Evolutionary conservation across 2,329 filamentous ascomycete species (phyloP).

Genomic region (Pestalotiopsis sp.): DNA sequence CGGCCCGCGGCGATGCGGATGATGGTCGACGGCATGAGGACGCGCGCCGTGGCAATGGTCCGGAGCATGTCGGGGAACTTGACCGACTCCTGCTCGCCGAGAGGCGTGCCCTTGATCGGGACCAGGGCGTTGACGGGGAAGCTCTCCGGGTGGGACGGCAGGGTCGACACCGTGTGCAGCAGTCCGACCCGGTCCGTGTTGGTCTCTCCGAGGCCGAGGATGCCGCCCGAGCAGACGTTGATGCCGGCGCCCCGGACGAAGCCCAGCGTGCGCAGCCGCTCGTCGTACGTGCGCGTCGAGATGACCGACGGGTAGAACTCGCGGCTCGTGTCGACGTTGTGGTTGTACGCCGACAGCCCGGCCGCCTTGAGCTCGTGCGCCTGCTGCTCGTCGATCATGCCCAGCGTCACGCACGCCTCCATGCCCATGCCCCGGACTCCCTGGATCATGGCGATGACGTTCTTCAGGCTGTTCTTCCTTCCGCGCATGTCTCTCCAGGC

Average conservation of each 20-base stretch:
- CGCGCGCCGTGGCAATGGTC: constrained; percentile 80
- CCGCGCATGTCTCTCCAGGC: constrained; percentile 95
- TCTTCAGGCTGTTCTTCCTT: constrained; percentile 79
- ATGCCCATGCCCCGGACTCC: constrained; percentile 82
- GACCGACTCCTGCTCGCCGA: constrained; percentile 74
- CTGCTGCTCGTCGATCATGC: constrained; percentile 85
- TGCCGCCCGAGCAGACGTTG: constrained; percentile 88
- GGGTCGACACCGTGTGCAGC: constrained; percentile 78
- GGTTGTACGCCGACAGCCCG: constrained; percentile 89
- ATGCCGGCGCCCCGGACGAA: constrained; percentile 86
- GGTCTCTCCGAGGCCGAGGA: constrained; percentile 81
- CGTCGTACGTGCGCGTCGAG: constrained; percentile 84
- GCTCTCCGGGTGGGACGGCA: constrained; percentile 83
- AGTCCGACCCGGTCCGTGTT: constrained; percentile 80
- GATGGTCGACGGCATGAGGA: constrained; percentile 84
- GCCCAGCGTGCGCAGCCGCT: constrained; percentile 76
- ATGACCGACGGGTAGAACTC: constrained; percentile 89
- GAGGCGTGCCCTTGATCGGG: constrained; percentile 85
- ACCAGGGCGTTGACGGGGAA: constrained; percentile 92
- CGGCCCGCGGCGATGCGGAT: constrained; percentile 85
- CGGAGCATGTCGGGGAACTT: constrained; percentile 78
- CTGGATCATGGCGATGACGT: constrained; percentile 83
- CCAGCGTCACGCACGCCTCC: constrained; percentile 91
- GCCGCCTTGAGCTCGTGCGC: constrained; percentile 82
- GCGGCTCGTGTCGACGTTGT: constrained; percentile 88